Percentiles rank a stretch among this genome's conserved stretches.
These are phyloP conservation scores for Cantharellus anzutake DNA, from an alignment of 768 basidiomycete species.

Conservation along the genomic window DNA sequence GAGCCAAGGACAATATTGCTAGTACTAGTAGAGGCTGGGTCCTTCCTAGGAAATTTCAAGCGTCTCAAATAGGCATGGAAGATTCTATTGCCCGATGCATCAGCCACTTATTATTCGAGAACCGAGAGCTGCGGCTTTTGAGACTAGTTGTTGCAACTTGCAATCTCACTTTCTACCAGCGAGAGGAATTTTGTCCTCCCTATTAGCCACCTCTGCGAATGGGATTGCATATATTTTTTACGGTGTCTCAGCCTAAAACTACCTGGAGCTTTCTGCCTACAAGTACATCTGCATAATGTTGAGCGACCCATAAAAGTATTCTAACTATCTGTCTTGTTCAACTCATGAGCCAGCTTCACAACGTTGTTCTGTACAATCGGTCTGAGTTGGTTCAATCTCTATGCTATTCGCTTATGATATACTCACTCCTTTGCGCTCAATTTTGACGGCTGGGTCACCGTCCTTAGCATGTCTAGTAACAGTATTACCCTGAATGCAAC, in stretches of 20 bases:
- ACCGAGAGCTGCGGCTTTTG: too few relatives aligned
- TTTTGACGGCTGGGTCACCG: slow-evolving; percentile 32
- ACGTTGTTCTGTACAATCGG: slow-evolving; percentile 24
- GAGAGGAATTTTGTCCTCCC: too few relatives aligned
- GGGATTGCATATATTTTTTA: too few relatives aligned
- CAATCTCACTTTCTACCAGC: too few relatives aligned
- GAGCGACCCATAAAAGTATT: too few relatives aligned
- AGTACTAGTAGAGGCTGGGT: background rate
- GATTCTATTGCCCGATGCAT: too few relatives aligned
- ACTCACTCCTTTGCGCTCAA: slow-evolving; percentile 26
- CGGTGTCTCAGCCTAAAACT: too few relatives aligned
- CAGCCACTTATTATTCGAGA: too few relatives aligned
- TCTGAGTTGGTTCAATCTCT: background rate
- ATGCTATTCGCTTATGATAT: background rate
- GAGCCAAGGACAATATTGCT: background rate
- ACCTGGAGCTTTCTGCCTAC: too few relatives aligned
- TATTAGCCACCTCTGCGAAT: too few relatives aligned
- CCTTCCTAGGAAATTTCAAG: background rate
- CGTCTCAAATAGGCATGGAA: background rate
- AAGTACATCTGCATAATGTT: too few relatives aligned
- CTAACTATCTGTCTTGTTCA: slow-evolving; percentile 22
- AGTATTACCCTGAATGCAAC: slow-evolving; percentile 21
- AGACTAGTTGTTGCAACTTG: too few relatives aligned
- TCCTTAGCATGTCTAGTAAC: slow-evolving; percentile 25
- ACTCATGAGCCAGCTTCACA: slow-evolving; percentile 32